phyloP scores from a whole-genome alignment of 2,329 filamentous ascomycete genomes.

The Orbilia javanica region DNA sequence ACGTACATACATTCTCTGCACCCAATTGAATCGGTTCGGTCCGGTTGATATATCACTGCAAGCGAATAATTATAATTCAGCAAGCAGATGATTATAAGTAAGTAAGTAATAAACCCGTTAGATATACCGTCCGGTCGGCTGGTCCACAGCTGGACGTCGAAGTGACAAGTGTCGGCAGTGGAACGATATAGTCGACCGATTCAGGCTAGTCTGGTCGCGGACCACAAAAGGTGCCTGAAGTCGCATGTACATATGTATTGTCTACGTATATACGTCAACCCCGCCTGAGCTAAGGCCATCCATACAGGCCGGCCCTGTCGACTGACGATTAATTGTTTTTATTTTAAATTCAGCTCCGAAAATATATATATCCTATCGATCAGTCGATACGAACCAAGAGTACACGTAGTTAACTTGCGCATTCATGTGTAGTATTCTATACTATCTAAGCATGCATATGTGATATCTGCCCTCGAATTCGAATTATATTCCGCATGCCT shows the following conservation, averaged over 20 bases:
- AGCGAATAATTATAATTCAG: background rate
- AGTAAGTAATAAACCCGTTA: background rate
- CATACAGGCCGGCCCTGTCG: background rate
- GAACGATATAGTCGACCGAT: background rate
- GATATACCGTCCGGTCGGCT: too few relatives aligned
- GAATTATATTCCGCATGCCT: too few relatives aligned
- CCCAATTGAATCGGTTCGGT: too few relatives aligned
- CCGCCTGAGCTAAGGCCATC: background rate
- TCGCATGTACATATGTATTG: background rate
- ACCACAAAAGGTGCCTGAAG: conserved; percentile 35
- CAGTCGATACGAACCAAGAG: too few relatives aligned
- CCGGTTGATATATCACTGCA: too few relatives aligned
- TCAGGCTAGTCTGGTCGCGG: background rate
- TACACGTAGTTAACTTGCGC: too few relatives aligned
- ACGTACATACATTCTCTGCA: too few relatives aligned
- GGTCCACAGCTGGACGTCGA: too few relatives aligned
- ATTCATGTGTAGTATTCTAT: too few relatives aligned
- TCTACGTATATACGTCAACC: background rate
- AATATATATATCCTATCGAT: background rate
- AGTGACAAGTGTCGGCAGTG: background rate
- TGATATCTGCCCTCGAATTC: too few relatives aligned
- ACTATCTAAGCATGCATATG: too few relatives aligned
- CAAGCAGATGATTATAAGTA: background rate
- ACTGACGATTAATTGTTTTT: background rate
- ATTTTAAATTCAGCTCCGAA: too few relatives aligned